Conservation (phyloP, 2,329 filamentous ascomycete species). For the Exophiala xenobiotica region DNA sequence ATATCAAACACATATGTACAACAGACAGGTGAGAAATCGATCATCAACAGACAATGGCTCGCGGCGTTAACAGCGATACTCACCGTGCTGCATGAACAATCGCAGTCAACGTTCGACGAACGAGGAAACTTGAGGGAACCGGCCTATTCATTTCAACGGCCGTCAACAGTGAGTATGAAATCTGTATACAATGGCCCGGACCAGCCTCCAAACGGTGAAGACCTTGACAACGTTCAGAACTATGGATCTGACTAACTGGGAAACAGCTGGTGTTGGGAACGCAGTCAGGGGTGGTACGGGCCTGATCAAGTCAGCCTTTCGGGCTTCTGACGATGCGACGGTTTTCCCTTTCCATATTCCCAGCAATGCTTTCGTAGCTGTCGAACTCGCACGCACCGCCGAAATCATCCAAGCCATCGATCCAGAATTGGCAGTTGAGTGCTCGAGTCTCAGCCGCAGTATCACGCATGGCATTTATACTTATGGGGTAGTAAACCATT, state of each 20-base stretch:
- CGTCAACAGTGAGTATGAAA: neutral
- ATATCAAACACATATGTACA: constrained; percentile 83
- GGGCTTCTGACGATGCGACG: constrained; percentile 91
- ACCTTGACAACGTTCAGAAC: neutral
- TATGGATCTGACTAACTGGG: constrained; percentile 57
- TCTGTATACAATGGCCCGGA: constrained; percentile 51
- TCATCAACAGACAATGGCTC: constrained; percentile 76
- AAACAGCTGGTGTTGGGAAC: constrained; percentile 66
- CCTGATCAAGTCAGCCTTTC: constrained; percentile 85
- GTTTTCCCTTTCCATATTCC: constrained; percentile 94
- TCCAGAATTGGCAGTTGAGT: neutral
- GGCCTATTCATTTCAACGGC: neutral
- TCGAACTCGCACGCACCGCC: constrained; percentile 76
- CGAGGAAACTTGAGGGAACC: neutral
- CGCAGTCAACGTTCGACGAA: constrained; percentile 72
- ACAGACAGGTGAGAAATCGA: constrained; percentile 72
- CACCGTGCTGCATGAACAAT: constrained; percentile 72
- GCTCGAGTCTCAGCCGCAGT: neutral
- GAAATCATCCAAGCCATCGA: neutral
- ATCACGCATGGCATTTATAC: neutral
- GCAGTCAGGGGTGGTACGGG: constrained; percentile 81
- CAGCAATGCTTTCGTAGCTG: constrained; percentile 91
- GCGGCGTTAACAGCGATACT: constrained; percentile 73
- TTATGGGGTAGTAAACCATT: constrained; percentile 38
- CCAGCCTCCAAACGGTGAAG: neutral